phyloP scores from a whole-genome alignment of 805 yeast genomes.

The Saturnispora diversa region DNA sequence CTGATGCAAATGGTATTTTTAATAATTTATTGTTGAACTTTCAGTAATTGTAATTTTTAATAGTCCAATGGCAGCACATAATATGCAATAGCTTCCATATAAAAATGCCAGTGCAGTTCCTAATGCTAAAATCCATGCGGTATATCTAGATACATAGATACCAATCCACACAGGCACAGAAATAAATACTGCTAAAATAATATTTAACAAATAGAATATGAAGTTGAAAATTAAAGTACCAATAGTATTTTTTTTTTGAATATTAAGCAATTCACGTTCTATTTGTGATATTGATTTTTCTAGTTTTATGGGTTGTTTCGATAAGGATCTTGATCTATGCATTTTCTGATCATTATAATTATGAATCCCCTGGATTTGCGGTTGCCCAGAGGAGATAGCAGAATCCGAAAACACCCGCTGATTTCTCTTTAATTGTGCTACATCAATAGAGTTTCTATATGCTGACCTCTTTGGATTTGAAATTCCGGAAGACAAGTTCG shows the following conservation, averaged over 20 bases:
- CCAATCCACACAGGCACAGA: conserved; percentile 14
- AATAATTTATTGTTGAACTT: neutral
- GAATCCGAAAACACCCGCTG: neutral
- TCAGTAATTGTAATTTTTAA: neutral
- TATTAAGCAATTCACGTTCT: conserved; percentile 5
- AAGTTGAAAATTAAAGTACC: neutral
- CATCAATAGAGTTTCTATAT: neutral
- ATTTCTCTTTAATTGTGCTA: neutral
- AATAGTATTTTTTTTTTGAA: neutral
- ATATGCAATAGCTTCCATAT: conserved; percentile 3
- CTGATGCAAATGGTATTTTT: neutral
- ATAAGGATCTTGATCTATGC: neutral
- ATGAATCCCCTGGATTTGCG: neutral
- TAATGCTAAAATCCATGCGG: conserved; percentile 1
- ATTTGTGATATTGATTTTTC: too few species aligned
- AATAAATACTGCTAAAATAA: conserved; percentile 10
- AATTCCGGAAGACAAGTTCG: neutral
- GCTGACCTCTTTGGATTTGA: neutral
- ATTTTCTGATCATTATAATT: neutral
- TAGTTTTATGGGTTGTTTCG: neutral
- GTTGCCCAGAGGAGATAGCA: neutral
- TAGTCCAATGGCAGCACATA: neutral
- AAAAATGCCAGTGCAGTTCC: neutral
- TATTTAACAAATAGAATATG: conserved; percentile 8
- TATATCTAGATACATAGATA: neutral